These are phyloP conservation scores for Fusarium ambrosium DNA, from an alignment of 2,329 filamentous ascomycete genomes.

Conservation along the genomic window DNA sequence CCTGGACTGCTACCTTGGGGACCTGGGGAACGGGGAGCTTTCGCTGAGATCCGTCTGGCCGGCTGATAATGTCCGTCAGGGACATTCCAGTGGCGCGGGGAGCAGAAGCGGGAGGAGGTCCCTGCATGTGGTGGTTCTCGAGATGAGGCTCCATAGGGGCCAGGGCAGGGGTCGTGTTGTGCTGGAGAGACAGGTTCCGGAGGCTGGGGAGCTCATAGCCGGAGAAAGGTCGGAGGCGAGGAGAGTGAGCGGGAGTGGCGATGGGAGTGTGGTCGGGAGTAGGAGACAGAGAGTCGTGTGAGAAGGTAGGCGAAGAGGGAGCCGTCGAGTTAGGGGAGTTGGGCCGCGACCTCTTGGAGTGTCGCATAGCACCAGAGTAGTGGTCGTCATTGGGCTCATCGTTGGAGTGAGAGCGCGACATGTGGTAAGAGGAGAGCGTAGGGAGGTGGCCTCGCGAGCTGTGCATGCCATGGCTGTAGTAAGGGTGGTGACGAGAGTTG, in stretches of 20 bases:
- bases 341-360: slow-evolving; percentile 89
- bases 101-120: slow-evolving; percentile 66
- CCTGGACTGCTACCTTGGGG: slow-evolving; percentile 90
- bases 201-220: slow-evolving; percentile 87
- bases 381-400: slow-evolving; percentile 84
- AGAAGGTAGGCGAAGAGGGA: slow-evolving; percentile 95
- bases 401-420: slow-evolving; percentile 89
- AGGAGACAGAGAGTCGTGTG: slow-evolving; percentile 93
- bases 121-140: slow-evolving; percentile 58
- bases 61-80: slow-evolving; percentile 92
- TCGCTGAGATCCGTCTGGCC: slow-evolving; percentile 86
- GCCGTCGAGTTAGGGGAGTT: slow-evolving; percentile 96
- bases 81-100: slow-evolving; percentile 76
- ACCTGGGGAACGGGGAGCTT: slow-evolving; percentile 93
- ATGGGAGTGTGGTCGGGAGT: slow-evolving; percentile 99
- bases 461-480: slow-evolving; percentile 64
- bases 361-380: slow-evolving; percentile 76
- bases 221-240: slow-evolving; percentile 85
- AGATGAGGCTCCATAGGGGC: slow-evolving; percentile 71
- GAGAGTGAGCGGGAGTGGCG: slow-evolving; percentile 94
- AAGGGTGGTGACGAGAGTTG: slow-evolving; percentile 65
- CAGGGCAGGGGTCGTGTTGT: slow-evolving; percentile 67
- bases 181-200: slow-evolving; percentile 71
- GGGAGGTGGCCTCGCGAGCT: slow-evolving; percentile 74
- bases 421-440: slow-evolving; percentile 89